Base-by-base conservation (phyloP, 2,329 filamentous ascomycete genomes). In the Blastomyces parvus region DNA sequence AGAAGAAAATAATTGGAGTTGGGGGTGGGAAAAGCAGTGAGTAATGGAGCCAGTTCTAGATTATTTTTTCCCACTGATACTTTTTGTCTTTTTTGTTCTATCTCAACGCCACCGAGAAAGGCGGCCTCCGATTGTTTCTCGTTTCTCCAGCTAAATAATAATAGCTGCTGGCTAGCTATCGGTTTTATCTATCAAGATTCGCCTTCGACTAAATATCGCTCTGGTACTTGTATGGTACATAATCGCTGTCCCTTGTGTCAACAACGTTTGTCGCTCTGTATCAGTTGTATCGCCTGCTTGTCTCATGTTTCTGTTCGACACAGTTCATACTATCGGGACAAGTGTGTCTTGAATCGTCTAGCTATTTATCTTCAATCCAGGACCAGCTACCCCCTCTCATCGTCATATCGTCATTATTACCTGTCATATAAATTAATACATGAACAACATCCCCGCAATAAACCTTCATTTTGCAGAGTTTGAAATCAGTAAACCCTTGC, bases 401-500 rank as follows among this genome's bases (percentile, higher is more conserved):
- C n/a, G n/a, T n/a, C n/a, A n/a, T n/a, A 56, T 56, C 52, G 33
- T 56, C 52, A 56, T 56, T 36, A 36, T 36, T 56, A 30, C n/a
- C 44, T 25, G n/a, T 48, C 44, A 48, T 9, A 33, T 36, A n/a
- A 36, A 36, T 48, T 9, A 48, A 48, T 48, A 25, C 44, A 48
- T 13, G 9, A 48, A 48, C n/a, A 48, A 48, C n/a, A 52, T 13
- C n/a, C 9, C 22, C n/a, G 11, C 8, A 52, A 52, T 11, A 52
- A 17, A 44, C 17, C 42, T 44, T 19, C 9, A 46, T n/a, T 46
- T 22, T 11, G 44, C 8, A 19, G 17, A n/a, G 19, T 48, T 48
- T 9, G n/a, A 48, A 22, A 25, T 46, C 19, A 46, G 11, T 19
- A 7, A 33, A 33, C 19, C 44, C 19, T n/a, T 46, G 19, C 44